Evolutionary conservation across 2,329 filamentous ascomycete species (phyloP).

Genomic region (Fusarium denticulatum): DNA sequence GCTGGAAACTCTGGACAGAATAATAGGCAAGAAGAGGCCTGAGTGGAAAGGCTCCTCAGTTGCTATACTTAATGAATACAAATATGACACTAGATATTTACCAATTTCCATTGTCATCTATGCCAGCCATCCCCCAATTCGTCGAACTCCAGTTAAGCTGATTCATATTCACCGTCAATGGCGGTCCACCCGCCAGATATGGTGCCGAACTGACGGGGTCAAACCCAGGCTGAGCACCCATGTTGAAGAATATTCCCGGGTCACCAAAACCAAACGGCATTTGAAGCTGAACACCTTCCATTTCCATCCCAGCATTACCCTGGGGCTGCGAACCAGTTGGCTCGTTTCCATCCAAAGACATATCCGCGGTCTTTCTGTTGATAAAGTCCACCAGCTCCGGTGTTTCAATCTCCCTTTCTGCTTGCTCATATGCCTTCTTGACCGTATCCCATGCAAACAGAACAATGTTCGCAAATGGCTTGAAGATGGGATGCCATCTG

Average conservation of each 20-base stretch:
- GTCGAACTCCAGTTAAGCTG: background rate
- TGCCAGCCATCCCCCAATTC: background rate
- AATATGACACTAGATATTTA: no score
- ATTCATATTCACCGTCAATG: background rate
- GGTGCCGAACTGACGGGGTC: background rate
- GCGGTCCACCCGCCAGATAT: accelerated
- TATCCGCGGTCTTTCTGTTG: background rate
- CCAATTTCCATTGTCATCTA: background rate
- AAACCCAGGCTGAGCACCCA: background rate
- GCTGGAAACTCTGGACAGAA: no score
- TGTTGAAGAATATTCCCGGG: background rate
- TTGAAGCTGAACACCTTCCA: background rate
- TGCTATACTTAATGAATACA: no score
- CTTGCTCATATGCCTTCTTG: background rate
- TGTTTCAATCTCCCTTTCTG: background rate
- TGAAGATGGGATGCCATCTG: background rate
- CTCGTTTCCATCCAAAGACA: background rate
- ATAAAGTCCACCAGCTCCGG: background rate
- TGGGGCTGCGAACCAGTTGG: accelerated
- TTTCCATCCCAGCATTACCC: background rate
- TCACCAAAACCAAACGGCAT: background rate
- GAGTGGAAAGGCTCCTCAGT: no score
- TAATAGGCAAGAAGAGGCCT: no score
- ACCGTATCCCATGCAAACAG: background rate
- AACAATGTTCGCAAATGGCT: background rate